Evolutionary conservation across 2,329 filamentous ascomycete genomes (phyloP), one percentile per base, ranked within the genome.

Genomic region (Monosporascus sp.): DNA sequence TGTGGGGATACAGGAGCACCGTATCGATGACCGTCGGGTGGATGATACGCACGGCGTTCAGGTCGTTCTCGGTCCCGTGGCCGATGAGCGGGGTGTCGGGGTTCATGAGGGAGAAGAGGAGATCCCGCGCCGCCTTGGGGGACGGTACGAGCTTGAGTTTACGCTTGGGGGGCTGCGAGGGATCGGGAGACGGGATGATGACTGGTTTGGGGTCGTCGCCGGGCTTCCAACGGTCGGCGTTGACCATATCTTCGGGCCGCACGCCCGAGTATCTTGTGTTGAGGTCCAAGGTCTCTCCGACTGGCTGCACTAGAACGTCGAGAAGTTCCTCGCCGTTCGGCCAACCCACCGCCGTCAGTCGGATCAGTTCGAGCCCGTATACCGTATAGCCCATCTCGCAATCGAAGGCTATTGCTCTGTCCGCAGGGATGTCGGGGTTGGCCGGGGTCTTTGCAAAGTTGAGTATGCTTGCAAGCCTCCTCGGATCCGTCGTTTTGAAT

Each of bases 381-480:
- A 89, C 89, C 0, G 95, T 99, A 66, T 96, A 97, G 5, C 89
- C 90, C 94, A 99, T 99, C 68, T 99, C 94, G 64, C 94, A 97
- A 68, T 99, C 94, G 63, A 99, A 93, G 58, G 85, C 88, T 11
- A 97, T 84, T 2, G 88, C 89, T 37, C 81, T 81, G 50, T 79
- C 73, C 1, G 70, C 63, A 0, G 76, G 73, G 1, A 74, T 76
- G 2, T 72, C 63, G 1, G 74, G 68, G 59, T 91, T 91, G 14
- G 77, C 71, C 0, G 92, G 92, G 0, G 94, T 97, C 56, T 82
- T 72, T 53, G 84, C 80, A 68, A 95, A 99, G 50, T 93, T 91
- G 63, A 95, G 78, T 3, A 93, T 74, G 0, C 85, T 75, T 0
- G 91, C 91, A 26, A 99, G 77, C 22, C 91, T 79, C 58, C 89